Base-by-base conservation (phyloP, 208 protist species). In the Acanthamoeba divionensis region DNA sequence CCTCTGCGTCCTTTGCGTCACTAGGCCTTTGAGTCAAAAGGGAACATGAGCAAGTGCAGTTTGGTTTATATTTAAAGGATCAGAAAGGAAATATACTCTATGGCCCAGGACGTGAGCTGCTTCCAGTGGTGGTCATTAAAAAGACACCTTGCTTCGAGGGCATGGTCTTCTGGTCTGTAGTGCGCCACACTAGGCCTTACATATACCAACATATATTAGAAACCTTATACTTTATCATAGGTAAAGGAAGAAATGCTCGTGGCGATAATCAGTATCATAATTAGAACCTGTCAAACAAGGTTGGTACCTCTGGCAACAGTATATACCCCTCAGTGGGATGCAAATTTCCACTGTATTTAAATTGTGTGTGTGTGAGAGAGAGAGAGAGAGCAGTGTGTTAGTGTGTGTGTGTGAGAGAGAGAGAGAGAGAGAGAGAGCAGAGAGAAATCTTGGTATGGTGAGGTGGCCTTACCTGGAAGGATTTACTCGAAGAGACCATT, bases 271-370 rank as follows among this genome's bases (percentile, higher is more conserved):
- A 24, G 36, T 15, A n/a, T 10, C 26, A 24, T 69, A 10, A 29
- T 26, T 3, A 26, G 21, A 41, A 24, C 1, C 47, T 13, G 44
- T 57, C 2, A 36, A 44, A 24, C 45, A 82, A 13, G 4, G 31
- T 7, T 1, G 5, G 1, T 3, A 57, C 21, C 2, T 44, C 31
- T 1, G 71, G 71, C 45, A 82, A 33, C 12, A 82, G 54, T 8
- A 36, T n/a, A 50, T 82, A 82, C 15, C 18, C 71, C 26, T 82
- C 71, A 7, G 71, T 82, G n/a, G 71, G 71, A 36, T 82, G 71
- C 1, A 82, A 29, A 18, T 82, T 82, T 2, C 71, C 71, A 24
- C 71, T 82, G 15, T 47, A n/a, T n/a, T n/a, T n/a, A n/a, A n/a
- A n/a, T n/a, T n/a, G n/a, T n/a, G n/a, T n/a, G n/a, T n/a, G n/a